Percentiles rank a stretch among this genome's conserved stretches.
These are phyloP conservation scores for Verruconis gallopava DNA, from an alignment of 2,329 filamentous ascomycete genomes.

Conservation along the genomic window DNA sequence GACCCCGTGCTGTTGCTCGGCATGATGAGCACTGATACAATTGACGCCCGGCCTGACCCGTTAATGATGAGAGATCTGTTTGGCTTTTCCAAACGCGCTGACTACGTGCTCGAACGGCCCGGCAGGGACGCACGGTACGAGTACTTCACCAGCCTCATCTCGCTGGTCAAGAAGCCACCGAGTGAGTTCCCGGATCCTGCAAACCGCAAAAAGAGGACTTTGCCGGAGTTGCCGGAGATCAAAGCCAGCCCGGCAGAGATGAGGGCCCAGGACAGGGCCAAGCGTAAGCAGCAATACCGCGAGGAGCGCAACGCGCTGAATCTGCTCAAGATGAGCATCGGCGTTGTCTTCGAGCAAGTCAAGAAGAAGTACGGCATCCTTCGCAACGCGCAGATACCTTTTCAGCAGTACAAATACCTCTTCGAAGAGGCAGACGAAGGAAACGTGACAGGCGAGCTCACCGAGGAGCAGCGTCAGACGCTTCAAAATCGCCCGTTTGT, in stretches of 20 bases:
- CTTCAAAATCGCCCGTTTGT: conserved; percentile 60
- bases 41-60: conserved; percentile 41
- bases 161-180: conserved; percentile 67
- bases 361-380: conserved; percentile 84
- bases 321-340: conserved; percentile 72
- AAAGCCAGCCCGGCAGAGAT: conserved; percentile 59
- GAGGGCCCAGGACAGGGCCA: conserved; percentile 59
- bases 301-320: conserved; percentile 76
- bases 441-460: conserved; percentile 46
- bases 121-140: conserved; percentile 54
- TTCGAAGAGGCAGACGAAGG: conserved; percentile 71
- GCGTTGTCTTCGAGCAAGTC: conserved; percentile 95
- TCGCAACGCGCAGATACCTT: conserved; percentile 63
- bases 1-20: conserved; percentile 82
- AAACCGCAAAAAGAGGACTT: conserved; percentile 71
- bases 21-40: conserved; percentile 59
- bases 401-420: conserved; percentile 63
- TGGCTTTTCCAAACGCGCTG: conserved; percentile 69
- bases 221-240: conserved; percentile 48
- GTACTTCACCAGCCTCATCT: conserved; percentile 64
- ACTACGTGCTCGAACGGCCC: conserved; percentile 57
- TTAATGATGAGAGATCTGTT: conserved; percentile 67
- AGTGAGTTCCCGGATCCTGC: conserved; percentile 76
- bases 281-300: conserved; percentile 56
- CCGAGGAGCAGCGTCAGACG: conserved; percentile 38